Conservation (phyloP, 1,139 yeast species). For the Kodamaea derodonti region DNA sequence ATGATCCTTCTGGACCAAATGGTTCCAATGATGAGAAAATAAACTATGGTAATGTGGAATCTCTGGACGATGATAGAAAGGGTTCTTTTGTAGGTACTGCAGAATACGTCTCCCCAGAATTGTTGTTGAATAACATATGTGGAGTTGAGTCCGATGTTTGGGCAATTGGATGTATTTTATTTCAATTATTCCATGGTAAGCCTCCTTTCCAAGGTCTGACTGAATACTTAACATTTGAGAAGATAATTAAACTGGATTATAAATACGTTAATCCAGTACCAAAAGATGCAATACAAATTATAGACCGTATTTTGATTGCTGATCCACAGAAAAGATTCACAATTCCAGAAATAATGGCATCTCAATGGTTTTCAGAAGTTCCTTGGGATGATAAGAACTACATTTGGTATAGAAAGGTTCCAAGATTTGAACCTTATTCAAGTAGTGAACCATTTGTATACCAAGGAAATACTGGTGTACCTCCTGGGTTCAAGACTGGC, state of each 20-base stretch:
- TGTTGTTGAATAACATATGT: constrained; percentile 74
- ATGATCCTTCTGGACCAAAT: constrained; percentile 17
- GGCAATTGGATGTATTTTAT: constrained; percentile 94
- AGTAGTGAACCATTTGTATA: neutral
- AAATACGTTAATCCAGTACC: constrained; percentile 75
- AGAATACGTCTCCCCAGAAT: constrained; percentile 87
- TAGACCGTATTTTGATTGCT: constrained; percentile 62
- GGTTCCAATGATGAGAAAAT: constrained; percentile 26
- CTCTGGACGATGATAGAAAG: constrained; percentile 42
- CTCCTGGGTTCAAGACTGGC: constrained; percentile 31
- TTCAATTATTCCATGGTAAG: constrained; percentile 87
- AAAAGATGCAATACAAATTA: constrained; percentile 55
- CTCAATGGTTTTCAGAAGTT: constrained; percentile 38
- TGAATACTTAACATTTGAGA: constrained; percentile 91
- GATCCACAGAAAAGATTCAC: constrained; percentile 34
- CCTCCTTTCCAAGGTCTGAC: constrained; percentile 98
- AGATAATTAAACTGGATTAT: constrained; percentile 79
- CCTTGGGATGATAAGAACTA: constrained; percentile 41
- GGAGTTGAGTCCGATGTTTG: constrained; percentile 91
- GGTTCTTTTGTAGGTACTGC: constrained; percentile 66
- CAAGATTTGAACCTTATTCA: constrained; percentile 47
- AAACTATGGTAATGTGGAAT: constrained; percentile 30
- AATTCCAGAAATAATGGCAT: constrained; percentile 31
- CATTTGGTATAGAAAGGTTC: constrained; percentile 46
- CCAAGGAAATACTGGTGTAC: constrained; percentile 1